These are phyloP conservation scores for Gryganskiella cystojenkinii DNA, from an alignment of 192 early-diverging fungal species.

Conservation along the genomic window DNA sequence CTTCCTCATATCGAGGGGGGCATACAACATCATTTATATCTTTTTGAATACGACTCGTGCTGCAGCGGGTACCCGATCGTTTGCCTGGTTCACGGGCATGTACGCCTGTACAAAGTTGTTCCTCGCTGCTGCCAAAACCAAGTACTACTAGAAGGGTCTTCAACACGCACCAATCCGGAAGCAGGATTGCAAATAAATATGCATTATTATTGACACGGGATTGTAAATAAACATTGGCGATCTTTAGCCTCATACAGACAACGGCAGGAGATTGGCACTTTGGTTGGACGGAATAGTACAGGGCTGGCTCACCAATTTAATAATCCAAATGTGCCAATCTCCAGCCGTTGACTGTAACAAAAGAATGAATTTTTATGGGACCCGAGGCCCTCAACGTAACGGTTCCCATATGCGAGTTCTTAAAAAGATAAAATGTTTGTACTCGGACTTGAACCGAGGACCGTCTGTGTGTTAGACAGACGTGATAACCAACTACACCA, in stretches of 20 bases:
- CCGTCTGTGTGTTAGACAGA: conserved; percentile 9
- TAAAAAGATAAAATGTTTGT: conserved; percentile 13
- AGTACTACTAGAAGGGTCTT: neutral
- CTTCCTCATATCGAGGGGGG: neutral
- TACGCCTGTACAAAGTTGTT: neutral
- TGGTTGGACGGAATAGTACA: too few relatives aligned
- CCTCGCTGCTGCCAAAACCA: neutral
- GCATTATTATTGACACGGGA: neutral
- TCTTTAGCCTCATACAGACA: too few relatives aligned
- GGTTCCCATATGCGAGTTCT: too few relatives aligned
- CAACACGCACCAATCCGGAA: neutral
- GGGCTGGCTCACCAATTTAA: too few relatives aligned
- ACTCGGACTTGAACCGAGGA: conserved; percentile 29
- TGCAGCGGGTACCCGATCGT: neutral
- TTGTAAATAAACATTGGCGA: neutral
- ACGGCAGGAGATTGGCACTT: too few relatives aligned
- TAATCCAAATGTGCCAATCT: too few relatives aligned
- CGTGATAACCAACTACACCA: neutral
- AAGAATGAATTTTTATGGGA: too few relatives aligned
- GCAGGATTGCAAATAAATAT: neutral
- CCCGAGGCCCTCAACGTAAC: too few relatives aligned
- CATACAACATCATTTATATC: conserved; percentile 4
- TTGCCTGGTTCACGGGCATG: neutral
- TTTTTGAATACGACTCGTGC: neutral
- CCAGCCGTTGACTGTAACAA: too few relatives aligned